These are phyloP conservation scores for Pestalotiopsis sp. DNA, from an alignment of 2,329 filamentous ascomycete species.

Conservation along the genomic window DNA sequence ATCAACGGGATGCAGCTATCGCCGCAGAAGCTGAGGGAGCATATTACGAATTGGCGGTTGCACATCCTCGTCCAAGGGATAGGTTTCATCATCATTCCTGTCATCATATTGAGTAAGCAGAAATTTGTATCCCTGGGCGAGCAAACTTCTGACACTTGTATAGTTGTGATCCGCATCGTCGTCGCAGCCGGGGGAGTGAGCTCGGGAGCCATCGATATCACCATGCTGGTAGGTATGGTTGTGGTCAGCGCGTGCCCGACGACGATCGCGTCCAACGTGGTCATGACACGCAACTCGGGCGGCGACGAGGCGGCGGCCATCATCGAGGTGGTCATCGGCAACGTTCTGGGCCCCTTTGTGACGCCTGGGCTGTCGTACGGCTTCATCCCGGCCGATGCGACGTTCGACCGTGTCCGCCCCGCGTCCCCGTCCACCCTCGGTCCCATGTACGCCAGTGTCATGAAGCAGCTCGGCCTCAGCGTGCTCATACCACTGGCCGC, in stretches of 20 bases:
- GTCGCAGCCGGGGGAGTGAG: conserved; percentile 49
- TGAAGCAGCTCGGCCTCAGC: conserved; percentile 69
- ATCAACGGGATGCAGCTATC: conserved; percentile 72
- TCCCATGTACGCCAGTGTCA: conserved; percentile 67
- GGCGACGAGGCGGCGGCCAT: conserved; percentile 69
- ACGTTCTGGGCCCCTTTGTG: conserved; percentile 69
- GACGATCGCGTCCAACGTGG: conserved; percentile 73
- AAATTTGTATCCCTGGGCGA: not conserved
- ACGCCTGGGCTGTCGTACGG: conserved; percentile 66
- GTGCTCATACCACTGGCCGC: conserved; percentile 66
- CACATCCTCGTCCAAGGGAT: conserved; percentile 69
- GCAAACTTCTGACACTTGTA: conserved; percentile 5
- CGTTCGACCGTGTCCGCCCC: conserved; percentile 60
- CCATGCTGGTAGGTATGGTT: conserved; percentile 69
- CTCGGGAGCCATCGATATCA: conserved; percentile 62
- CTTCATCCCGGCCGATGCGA: conserved; percentile 55
- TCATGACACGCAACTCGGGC: conserved; percentile 71
- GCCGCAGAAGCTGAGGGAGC: conserved; percentile 60
- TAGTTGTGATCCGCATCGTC: conserved; percentile 49
- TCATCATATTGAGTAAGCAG: conserved; percentile 57
- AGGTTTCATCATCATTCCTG: conserved; percentile 68
- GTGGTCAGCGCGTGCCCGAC: conserved; percentile 71
- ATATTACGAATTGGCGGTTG: conserved; percentile 68
- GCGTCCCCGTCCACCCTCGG: conserved; percentile 55
- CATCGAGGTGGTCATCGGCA: conserved; percentile 72